Base-by-base conservation (phyloP, 257 asterid species). In the Solanum bukasovii region DNA sequence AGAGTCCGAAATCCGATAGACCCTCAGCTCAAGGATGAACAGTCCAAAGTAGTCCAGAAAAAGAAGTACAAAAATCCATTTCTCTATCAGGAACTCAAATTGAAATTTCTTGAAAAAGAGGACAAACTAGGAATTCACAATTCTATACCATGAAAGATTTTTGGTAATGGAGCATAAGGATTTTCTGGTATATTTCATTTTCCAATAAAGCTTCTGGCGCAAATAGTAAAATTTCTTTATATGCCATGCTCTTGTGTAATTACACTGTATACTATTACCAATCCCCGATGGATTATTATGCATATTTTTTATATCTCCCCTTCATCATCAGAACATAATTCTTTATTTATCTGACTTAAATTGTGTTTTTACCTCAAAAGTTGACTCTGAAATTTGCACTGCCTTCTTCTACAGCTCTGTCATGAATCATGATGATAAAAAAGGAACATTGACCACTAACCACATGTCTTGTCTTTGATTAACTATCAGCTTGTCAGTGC, bases 401-500 rank as follows among this genome's bases (percentile, higher is more conserved):
- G 34, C 27, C 84, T 78, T 78, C 61, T 78, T 78, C 84, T 78
- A 14, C 84, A 42, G 37, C 46, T n/a, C 59, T 25, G 25, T 25
- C 38, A 40, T 78, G 84, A 78, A 63, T 63, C 72, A 65, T 78
- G 84, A 42, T 78, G 63, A 42, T 13, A 1, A 25, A n/a, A 77
- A n/a, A 77, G 84, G 35, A 35, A 42, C 5, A 44, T n/a, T 79
- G 84, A 42, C 25, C 42, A 82, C 67, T 82, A 49, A 82, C 67
- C 68, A 82, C 85, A 29, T 44, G 68, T 49, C 7, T 49, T 49
- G 85, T 49, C 70, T 86, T 73, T 87, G 88, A 20, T 13, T 13
- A 29, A 65, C n/a, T 56, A 83, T 87, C 96, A 96, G 99, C 98
- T 95, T 83, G 98, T 91, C 34, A 72, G 2, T 89, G 94, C 98